Evolutionary conservation across 129 eudicot genomes (phyloP).

Genomic region (Gnaphalium uliginosum): DNA sequence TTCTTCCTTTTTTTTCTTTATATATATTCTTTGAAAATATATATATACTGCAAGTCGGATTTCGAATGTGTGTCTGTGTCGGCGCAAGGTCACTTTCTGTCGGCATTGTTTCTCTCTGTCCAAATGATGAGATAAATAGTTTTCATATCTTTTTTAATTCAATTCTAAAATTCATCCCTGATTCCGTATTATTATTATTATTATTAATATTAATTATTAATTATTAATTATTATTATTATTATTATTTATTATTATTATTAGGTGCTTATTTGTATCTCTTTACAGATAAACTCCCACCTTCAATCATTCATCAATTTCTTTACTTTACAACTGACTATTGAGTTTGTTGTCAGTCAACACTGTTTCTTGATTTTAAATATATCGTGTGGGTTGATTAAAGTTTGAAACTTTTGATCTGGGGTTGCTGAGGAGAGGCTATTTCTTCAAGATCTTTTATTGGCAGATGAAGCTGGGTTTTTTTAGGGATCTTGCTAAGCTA

Average conservation of each 20-base stretch:
- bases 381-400: constrained; percentile 3
- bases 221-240: too few relatives aligned
- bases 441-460: constrained; percentile 20
- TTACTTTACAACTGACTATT: constrained; percentile 19
- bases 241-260: background rate
- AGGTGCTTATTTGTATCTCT: constrained; percentile 6
- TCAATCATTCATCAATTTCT: constrained; percentile 14
- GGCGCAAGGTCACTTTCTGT: constrained; percentile 58
- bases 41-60: constrained; percentile 1
- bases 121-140: constrained; percentile 1
- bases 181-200: background rate
- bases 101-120: constrained; percentile 45
- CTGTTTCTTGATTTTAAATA: constrained; percentile 11
- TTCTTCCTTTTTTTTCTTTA: too few relatives aligned
- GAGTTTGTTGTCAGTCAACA: constrained; percentile 1
- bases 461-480: constrained; percentile 39
- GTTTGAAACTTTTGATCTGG: constrained; percentile 17
- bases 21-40: too few relatives aligned
- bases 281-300: constrained; percentile 24
- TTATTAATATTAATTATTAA: too few relatives aligned
- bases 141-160: background rate
- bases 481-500: constrained; percentile 42
- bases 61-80: constrained; percentile 42
- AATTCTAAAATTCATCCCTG: constrained; percentile 4
- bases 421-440: constrained; percentile 10